Conservation (phyloP, 176 grass and related monocot species). For the Bromus sterilis region DNA sequence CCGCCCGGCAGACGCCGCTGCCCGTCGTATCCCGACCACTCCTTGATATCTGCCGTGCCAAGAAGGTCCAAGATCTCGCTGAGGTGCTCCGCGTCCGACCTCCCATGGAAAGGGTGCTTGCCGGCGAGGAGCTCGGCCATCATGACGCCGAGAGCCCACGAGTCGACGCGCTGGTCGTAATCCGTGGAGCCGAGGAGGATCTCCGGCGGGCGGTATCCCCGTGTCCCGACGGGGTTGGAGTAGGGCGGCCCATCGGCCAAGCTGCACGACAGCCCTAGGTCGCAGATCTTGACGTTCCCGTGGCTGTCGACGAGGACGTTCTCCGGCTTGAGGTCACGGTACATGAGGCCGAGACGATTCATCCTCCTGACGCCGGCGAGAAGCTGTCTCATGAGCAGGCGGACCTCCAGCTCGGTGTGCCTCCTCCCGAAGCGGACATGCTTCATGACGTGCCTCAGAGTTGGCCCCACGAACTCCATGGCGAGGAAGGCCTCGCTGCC, state of each 20-base stretch:
- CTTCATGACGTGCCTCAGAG: not conserved
- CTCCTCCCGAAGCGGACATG: not conserved
- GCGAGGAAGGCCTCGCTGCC: no score
- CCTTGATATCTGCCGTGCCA: not conserved
- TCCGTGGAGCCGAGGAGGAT: slow-evolving; percentile 7
- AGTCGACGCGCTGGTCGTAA: slow-evolving; percentile 18
- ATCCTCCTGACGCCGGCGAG: not conserved
- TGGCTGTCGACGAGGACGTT: slow-evolving; percentile 30
- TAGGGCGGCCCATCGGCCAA: not conserved
- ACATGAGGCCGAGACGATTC: slow-evolving; percentile 37
- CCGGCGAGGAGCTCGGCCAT: slow-evolving; percentile 37
- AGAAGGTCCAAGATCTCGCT: not conserved
- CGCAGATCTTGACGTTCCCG: slow-evolving; percentile 29
- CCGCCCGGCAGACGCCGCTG: not conserved
- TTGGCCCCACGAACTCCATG: not conserved
- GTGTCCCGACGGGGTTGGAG: slow-evolving; percentile 16
- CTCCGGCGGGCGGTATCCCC: slow-evolving; percentile 31
- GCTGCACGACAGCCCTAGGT: slow-evolving; percentile 19
- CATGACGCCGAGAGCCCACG: slow-evolving; percentile 30
- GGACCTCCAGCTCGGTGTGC: slow-evolving; percentile 9
- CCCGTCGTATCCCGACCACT: not conserved
- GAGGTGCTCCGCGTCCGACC: slow-evolving; percentile 28
- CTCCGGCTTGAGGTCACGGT: slow-evolving; percentile 59
- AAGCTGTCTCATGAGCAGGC: slow-evolving; percentile 16
- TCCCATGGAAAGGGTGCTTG: not conserved